Conservation (phyloP, 1,284 basidiomycete genomes). For the Sporisorium sorghi region DNA sequence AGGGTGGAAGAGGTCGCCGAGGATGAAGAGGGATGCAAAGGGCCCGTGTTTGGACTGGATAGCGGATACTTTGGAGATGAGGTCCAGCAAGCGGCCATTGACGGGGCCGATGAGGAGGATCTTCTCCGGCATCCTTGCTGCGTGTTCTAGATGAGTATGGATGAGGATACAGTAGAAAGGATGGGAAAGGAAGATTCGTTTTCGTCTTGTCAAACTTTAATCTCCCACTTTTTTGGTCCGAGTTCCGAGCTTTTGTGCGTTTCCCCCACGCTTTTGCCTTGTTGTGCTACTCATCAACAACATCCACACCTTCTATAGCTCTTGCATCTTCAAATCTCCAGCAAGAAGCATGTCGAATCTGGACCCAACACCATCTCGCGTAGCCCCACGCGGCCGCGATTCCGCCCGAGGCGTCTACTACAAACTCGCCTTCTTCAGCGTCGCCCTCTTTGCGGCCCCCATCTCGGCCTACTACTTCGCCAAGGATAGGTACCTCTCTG, state of each 20-base stretch:
- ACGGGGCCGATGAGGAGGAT: constrained; percentile 89
- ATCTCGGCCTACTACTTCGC: constrained; percentile 62
- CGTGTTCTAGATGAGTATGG: background rate
- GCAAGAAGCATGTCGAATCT: constrained; percentile 35
- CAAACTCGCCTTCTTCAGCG: constrained; percentile 64
- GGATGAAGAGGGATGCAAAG: constrained; percentile 86
- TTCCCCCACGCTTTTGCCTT: background rate
- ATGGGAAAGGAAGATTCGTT: background rate
- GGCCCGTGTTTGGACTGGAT: constrained; percentile 95
- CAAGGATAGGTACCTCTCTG: constrained; percentile 56
- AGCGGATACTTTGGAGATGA: constrained; percentile 83
- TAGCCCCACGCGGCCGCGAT: constrained; percentile 52
- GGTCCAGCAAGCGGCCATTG: constrained; percentile 78
- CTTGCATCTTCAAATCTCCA: no score
- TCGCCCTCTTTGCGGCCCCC: constrained; percentile 63
- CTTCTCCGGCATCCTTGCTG: constrained; percentile 31
- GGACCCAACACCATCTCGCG: constrained; percentile 49
- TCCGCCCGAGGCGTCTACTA: constrained; percentile 63
- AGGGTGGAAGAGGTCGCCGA: constrained; percentile 87
- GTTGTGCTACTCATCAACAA: background rate
- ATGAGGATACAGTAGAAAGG: background rate
- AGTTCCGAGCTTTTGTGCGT: constrained; percentile 17
- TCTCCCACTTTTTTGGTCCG: constrained; percentile 30
- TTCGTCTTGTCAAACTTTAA: background rate
- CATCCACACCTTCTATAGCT: background rate